Evolutionary conservation across 2,329 filamentous ascomycete species (phyloP).

Genomic region (Arthroderma sp.): DNA sequence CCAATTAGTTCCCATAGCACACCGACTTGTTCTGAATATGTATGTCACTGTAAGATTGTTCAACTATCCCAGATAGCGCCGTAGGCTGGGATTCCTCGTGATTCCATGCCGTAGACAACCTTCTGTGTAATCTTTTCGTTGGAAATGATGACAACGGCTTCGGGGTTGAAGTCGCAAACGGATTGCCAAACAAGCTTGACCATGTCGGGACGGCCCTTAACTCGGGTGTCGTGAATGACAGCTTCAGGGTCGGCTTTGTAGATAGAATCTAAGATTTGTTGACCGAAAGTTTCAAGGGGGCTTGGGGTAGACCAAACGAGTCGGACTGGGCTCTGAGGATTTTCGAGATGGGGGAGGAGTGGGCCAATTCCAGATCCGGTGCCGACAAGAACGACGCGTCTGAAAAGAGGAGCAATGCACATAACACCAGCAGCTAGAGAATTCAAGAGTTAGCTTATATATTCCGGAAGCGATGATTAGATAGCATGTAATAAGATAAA

Average conservation of each 20-base stretch:
- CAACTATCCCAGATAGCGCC: slow-evolving; percentile 63
- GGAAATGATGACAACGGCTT: slow-evolving; percentile 61
- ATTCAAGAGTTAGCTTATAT: no score
- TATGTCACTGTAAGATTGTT: neutral
- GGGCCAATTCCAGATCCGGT: slow-evolving; percentile 65
- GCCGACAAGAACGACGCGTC: slow-evolving; percentile 51
- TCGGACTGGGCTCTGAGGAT: slow-evolving; percentile 33
- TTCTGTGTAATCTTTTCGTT: slow-evolving; percentile 55
- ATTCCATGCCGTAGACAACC: slow-evolving; percentile 57
- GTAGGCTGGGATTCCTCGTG: slow-evolving; percentile 51
- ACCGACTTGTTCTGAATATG: no score
- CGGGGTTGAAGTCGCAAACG: slow-evolving; percentile 35
- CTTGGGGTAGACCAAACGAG: slow-evolving; percentile 56
- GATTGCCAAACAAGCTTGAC: slow-evolving; percentile 42
- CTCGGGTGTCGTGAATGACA: slow-evolving; percentile 53
- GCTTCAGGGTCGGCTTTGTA: slow-evolving; percentile 46
- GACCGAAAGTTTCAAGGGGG: slow-evolving; percentile 51
- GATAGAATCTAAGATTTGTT: slow-evolving; percentile 44
- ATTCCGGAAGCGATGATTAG: no score
- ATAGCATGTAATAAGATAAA: no score
- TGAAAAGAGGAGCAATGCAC: slow-evolving; percentile 37
- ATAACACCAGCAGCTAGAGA: no score
- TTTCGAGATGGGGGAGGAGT: slow-evolving; percentile 48
- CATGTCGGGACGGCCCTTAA: slow-evolving; percentile 48
- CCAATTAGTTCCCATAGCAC: no score